Evolutionary conservation across 352 stramenopile species (phyloP), one percentile per base, ranked within the genome.

Genomic region (Pythium vanterpoolii): DNA sequence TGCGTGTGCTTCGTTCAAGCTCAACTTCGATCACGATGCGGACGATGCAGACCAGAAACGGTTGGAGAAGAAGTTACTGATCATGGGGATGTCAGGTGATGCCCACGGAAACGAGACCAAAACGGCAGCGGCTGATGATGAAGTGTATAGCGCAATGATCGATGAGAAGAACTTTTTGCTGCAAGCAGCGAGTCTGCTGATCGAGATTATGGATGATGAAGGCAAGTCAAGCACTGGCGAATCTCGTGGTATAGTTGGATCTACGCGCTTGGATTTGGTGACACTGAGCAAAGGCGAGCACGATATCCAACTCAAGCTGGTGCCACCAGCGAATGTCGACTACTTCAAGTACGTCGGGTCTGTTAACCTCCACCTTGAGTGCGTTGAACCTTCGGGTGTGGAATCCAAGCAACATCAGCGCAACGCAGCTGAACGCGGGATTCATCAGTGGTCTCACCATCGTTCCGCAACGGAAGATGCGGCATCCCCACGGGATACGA

Each of bases 261-360:
- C 66, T 34, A 78, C 59, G 16, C 84, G 79, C 46, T 48, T 90
- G 10, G 73, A 90, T 51, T 51, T 90, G 8, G 66, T 73, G 2
- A 65, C 53, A 18, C 52, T 87, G 8, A 58, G 56, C 6, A 48
- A 68, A 26, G 79, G 76, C 14, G 44, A 71, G 14, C 64, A 81
- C 34, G 68, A 83, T 4, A 52, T 86, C 11, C 50, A 69, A 21
- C 23, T 87, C 21, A 60, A 65, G 11, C 54, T 90, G 23, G 39
- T 88, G 11, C 78, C 81, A 26, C 44, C 60, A 10, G 65, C 71
- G 10, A 50, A 31, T 16, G 45, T 70, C 0, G 69, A 79, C 24
- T 89, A 86, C 33, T 82, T 77, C 64, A 87, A 79, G 24, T 82
- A 68, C 48, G 63, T 80, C 23, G 81, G 81, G 0, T 76, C 71